Conservation (phyloP, 148 eudicot species). For the Mesembryanthemum crystallinum region DNA sequence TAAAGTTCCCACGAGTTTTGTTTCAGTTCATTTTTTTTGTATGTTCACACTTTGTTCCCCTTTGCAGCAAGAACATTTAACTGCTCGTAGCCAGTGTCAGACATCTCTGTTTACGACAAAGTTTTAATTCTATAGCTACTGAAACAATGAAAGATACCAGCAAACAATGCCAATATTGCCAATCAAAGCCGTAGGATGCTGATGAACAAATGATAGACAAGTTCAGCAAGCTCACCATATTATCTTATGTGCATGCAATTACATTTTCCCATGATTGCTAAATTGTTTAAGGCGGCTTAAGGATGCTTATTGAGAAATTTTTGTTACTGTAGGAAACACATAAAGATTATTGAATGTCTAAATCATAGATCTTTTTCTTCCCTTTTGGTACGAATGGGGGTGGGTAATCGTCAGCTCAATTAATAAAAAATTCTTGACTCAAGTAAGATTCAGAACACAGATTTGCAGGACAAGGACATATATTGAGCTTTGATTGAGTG, state of each 20-base stretch:
- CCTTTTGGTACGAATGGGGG: background rate
- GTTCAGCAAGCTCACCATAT: background rate
- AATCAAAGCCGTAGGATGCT: background rate
- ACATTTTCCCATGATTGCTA: background rate
- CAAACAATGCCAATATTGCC: background rate
- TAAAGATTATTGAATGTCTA: too few relatives aligned
- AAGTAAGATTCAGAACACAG: too few relatives aligned
- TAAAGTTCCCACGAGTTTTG: background rate
- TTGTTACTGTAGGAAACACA: background rate
- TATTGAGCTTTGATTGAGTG: too few relatives aligned
- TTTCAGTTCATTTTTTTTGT: background rate
- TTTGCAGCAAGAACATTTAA: background rate
- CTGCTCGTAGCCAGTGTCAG: background rate
- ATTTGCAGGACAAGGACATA: too few relatives aligned
- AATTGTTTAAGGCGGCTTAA: too few relatives aligned
- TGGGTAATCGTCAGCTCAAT: too few relatives aligned
- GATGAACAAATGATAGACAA: background rate
- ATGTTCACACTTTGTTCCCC: background rate
- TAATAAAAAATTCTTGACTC: too few relatives aligned
- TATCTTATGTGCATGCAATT: background rate
- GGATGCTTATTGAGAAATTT: background rate
- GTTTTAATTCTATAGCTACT: background rate
- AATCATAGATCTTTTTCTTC: background rate
- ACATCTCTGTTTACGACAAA: background rate
- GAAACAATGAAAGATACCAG: background rate